Evolutionary conservation across 164 flowering plant genomes (phyloP).

Genomic region (Euptelea pleiosperma): DNA sequence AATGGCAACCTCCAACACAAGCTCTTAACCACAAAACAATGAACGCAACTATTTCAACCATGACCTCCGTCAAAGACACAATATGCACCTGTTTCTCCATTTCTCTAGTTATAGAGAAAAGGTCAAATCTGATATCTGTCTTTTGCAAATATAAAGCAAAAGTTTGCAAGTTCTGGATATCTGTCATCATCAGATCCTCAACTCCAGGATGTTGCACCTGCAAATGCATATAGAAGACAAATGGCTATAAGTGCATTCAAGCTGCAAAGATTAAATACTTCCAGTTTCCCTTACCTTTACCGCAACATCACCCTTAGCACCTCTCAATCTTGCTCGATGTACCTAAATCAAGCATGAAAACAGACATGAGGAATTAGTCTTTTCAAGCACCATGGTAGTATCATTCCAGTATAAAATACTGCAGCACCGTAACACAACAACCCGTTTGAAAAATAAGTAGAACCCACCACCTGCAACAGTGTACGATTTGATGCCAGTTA

Average conservation of each 20-base stretch:
- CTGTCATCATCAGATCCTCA: constrained; percentile 91
- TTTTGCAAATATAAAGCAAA: constrained; percentile 91
- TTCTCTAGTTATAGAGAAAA: constrained; percentile 82
- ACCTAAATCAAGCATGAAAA: constrained; percentile 46
- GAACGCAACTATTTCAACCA: constrained; percentile 4
- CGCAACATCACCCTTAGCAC: constrained; percentile 74
- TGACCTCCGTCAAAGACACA: neutral
- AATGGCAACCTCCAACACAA: no score
- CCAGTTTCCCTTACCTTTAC: constrained; percentile 65
- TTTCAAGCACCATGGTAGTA: no score
- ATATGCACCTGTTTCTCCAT: constrained; percentile 86
- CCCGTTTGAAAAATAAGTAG: no score
- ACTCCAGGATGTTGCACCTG: constrained; percentile 99
- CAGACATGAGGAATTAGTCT: no score
- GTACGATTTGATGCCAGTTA: no score
- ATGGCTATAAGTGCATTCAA: neutral
- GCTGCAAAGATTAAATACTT: neutral
- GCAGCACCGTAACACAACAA: no score
- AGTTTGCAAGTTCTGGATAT: constrained; percentile 86
- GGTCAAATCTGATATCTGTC: constrained; percentile 83
- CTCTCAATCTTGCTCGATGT: constrained; percentile 82
- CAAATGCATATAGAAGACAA: constrained; percentile 9
- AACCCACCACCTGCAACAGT: no score
- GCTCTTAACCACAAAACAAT: neutral
- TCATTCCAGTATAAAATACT: no score